Base-by-base conservation (phyloP, 2,329 filamentous ascomycete genomes). In the Coniochaeta sp. region DNA sequence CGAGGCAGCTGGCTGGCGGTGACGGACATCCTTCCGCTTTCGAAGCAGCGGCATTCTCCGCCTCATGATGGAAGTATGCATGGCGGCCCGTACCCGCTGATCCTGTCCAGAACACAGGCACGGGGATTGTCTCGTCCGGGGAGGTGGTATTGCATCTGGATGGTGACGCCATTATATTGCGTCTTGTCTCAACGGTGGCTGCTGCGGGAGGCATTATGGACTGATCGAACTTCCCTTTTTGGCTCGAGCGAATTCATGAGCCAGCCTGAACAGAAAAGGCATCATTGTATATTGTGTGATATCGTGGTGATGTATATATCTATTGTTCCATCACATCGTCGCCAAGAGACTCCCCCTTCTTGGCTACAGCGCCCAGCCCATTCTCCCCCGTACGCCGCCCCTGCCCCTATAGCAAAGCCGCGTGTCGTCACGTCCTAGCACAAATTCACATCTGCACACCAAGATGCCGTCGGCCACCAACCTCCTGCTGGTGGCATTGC, bases 381-480 rank as follows among this genome's bases (percentile, higher is more conserved):
- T 1, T 6, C 19, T 31, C 28, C 28, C 19, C 43, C n/a, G 3
- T 44, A 14, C 43, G 22, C 6, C 19, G 16, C 54, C 26, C 28
- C 33, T 38, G 31, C 26, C 22, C 24, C 12, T n/a, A 11, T 57
- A 34, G 16, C 54, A 16, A 38, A 14, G 31, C 28, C 31, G 28
- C 24, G 34, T 38, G 31, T 36, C 24, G 28, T 38, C 33, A 8
- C 7, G 31, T 17, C 28, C 24, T 56, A 28, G 52, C 52, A 19
- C 33, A n/a, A 16, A 36, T 33, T 4, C 31, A 14, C 54, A 2
- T 14, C 54, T 57, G 54, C 14, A 38, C 28, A 33, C 38, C 59
- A 62, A 43, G 26, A 65, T 64, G 62, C 59, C 64, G 60, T 44
- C 61, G 52, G 43, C 65, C 58, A 61, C 62, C 14, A 62, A 63